Evolutionary conservation across 768 basidiomycete species (phyloP).

Genomic region (Pleurotus tuber-regium): DNA sequence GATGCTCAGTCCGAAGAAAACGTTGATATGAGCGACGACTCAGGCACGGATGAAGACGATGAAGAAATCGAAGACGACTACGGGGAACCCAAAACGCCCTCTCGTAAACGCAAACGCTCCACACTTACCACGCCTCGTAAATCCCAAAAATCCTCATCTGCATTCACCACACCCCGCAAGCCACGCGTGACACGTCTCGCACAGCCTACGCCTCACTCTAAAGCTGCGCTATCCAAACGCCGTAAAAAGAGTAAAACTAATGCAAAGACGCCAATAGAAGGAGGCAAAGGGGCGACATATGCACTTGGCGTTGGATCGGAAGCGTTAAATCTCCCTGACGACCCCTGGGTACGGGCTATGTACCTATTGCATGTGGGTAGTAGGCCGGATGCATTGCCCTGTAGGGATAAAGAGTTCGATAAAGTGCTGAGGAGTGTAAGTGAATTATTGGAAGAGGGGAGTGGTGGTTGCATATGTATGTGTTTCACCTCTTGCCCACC

Average conservation of each 20-base stretch:
- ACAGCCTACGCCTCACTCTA: conserved; percentile 75
- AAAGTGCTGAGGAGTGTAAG: conserved; percentile 74
- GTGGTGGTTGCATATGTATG: conserved; percentile 94
- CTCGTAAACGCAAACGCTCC: conserved; percentile 44
- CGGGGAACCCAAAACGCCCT: conserved; percentile 47
- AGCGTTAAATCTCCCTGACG: conserved; percentile 55
- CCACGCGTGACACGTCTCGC: conserved; percentile 32
- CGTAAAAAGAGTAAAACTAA: conserved; percentile 27
- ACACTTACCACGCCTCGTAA: conserved; percentile 29
- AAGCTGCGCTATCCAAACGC: conserved; percentile 51
- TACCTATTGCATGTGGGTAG: conserved; percentile 91
- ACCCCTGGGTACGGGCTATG: conserved; percentile 87
- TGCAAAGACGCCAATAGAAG: conserved; percentile 25
- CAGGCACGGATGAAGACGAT: conserved; percentile 14
- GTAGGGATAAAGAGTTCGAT: conserved; percentile 82
- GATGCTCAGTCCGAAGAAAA: conserved; percentile 26
- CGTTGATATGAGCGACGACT: conserved; percentile 24
- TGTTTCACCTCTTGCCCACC: conserved; percentile 11
- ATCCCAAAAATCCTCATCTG: conserved; percentile 19
- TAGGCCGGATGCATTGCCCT: conserved; percentile 85
- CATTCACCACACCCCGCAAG: not conserved
- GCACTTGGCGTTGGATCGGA: conserved; percentile 20
- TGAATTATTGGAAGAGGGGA: conserved; percentile 86
- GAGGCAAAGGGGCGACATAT: conserved; percentile 10
- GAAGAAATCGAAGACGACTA: conserved; percentile 27